Evolutionary conservation across 2,329 filamentous ascomycete species (phyloP).

Genomic region (Cladosporium colombiae): DNA sequence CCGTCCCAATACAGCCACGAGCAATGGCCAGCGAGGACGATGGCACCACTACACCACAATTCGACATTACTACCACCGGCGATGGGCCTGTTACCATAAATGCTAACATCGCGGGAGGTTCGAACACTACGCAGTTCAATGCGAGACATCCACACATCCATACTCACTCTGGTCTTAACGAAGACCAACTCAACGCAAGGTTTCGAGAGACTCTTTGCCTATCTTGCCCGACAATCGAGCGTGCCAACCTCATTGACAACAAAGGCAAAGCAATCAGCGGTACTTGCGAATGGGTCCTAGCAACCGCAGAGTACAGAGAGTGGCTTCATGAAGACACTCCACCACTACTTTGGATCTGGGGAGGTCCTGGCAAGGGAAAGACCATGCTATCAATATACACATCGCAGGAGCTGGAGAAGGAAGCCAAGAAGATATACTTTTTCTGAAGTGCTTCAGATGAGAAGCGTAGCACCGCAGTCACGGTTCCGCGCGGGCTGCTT

Average conservation of each 20-base stretch:
- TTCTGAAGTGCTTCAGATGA: slow-evolving; percentile 34
- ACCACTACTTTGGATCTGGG: slow-evolving; percentile 32
- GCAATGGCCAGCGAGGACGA: too few relatives aligned
- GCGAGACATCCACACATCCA: too few relatives aligned
- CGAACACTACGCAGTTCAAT: too few relatives aligned
- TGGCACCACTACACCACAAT: too few relatives aligned
- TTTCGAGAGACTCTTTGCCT: background rate
- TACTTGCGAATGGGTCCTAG: background rate
- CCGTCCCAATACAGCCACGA: too few relatives aligned
- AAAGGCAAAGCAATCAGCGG: slow-evolving; percentile 19
- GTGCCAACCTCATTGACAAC: slow-evolving; percentile 22
- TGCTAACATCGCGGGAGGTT: too few relatives aligned
- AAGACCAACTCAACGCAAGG: too few relatives aligned
- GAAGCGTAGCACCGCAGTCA: slow-evolving; percentile 30
- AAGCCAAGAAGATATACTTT: slow-evolving; percentile 21
- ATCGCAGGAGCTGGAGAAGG: slow-evolving; percentile 26
- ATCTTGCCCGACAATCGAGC: slow-evolving; percentile 22
- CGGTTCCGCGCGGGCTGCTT: slow-evolving; percentile 33
- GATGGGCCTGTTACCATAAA: too few relatives aligned
- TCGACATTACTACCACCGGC: too few relatives aligned
- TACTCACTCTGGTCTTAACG: too few relatives aligned
- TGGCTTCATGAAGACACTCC: slow-evolving; percentile 23
- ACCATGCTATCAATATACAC: slow-evolving; percentile 37
- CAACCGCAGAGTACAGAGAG: background rate
- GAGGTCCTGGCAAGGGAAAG: slow-evolving; percentile 37